Percentiles rank a stretch among this genome's conserved stretches.
Conservation (phyloP, 2,329 filamentous ascomycete genomes). For the Daldinia eschscholtzii region DNA sequence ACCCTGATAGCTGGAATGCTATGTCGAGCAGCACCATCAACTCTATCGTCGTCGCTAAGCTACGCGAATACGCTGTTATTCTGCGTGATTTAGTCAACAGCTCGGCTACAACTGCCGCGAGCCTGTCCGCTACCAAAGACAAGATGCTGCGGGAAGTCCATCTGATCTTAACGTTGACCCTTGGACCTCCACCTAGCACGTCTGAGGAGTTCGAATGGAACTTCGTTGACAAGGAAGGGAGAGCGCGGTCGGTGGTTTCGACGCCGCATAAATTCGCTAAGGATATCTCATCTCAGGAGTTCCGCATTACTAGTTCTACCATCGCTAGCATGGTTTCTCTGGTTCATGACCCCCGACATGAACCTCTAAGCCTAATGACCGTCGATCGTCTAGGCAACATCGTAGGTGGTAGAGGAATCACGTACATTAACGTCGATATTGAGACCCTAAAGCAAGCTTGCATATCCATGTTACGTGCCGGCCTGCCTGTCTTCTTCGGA, state of each 20-base stretch:
- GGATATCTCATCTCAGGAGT: constrained; percentile 71
- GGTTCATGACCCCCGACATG: constrained; percentile 86
- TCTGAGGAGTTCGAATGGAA: constrained; percentile 82
- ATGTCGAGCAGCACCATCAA: constrained; percentile 78
- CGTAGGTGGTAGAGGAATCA: constrained; percentile 79
- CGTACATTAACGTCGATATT: constrained; percentile 87
- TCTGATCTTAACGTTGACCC: constrained; percentile 81
- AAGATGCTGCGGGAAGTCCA: constrained; percentile 85
- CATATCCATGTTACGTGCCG: constrained; percentile 81
- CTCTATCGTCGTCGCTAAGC: constrained; percentile 81
- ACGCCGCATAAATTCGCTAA: constrained; percentile 80
- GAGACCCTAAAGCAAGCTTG: constrained; percentile 77
- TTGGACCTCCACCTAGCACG: constrained; percentile 81
- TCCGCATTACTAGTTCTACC: constrained; percentile 70
- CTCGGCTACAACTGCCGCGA: constrained; percentile 54
- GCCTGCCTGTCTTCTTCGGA: constrained; percentile 88
- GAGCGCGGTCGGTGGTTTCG: constrained; percentile 70
- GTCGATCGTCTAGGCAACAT: constrained; percentile 86
- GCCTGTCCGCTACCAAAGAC: constrained; percentile 69
- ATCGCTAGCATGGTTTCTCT: constrained; percentile 82
- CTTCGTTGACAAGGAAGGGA: constrained; percentile 77
- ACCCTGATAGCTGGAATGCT: constrained; percentile 86
- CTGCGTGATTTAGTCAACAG: constrained; percentile 69
- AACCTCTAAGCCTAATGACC: constrained; percentile 77
- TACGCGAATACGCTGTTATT: constrained; percentile 84